Base-by-base conservation (phyloP, 305 asterid species). In the Fraxinus xanthoxyloides region DNA sequence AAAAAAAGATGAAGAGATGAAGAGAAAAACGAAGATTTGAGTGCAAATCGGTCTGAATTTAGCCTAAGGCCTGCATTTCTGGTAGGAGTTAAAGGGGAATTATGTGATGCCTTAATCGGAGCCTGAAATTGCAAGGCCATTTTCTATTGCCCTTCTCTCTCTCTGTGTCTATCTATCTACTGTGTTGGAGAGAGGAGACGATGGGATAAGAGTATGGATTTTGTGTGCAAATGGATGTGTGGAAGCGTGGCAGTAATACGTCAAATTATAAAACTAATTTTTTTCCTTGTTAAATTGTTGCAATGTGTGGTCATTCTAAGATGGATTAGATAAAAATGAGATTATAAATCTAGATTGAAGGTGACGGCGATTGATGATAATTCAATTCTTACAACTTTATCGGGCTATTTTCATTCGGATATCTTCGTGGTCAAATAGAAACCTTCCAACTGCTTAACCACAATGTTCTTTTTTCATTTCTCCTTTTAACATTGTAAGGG, bases 191-290 rank as follows among this genome's bases (percentile, higher is more conserved):
- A 72, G 81, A 80, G 80, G 79, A 76, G 85, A 81, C 73, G 83
- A 77, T 46, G 78, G 38, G 90, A 88, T 83, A 83, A 89, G 89
- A 69, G 83, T 75, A 77, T 6, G 73, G 6, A 17, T 13, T 28
- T 63, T 72, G 79, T 84, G 56, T 78, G 84, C 73, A 69, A 31
- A 72, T 77, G 84, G 75, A 46, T 35, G 51, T 78, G 81, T 67
- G 4, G 85, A 88, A 89, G 95, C 89, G 97, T 94, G 97, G 95
- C 91, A 81, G 83, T 80, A 93, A 85, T 87, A 77, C 91, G 82
- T n/a, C n/a, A n/a, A n/a, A n/a, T n/a, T n/a, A n/a, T n/a, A n/a
- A n/a, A n/a, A n/a, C n/a, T n/a, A n/a, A n/a, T n/a, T n/a, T n/a
- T n/a, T n/a, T n/a, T n/a, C n/a, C n/a, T n/a, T n/a, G n/a, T n/a